Conservation (phyloP, 345 rosid genomes). For the Draba incana region DNA sequence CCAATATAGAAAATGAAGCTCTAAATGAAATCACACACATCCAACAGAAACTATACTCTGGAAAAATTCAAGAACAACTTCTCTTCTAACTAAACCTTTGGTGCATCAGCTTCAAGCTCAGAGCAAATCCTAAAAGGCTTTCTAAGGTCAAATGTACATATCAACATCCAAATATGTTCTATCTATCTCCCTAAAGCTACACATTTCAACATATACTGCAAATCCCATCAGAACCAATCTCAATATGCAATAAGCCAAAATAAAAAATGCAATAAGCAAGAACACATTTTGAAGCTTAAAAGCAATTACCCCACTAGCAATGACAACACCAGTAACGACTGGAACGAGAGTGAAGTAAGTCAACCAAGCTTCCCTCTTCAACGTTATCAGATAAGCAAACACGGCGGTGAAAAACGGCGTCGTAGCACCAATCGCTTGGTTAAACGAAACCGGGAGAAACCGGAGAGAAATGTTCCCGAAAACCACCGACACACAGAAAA, state of each 20-base stretch:
- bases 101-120: not conserved
- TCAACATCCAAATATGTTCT: not conserved
- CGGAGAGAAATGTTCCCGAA: slow-evolving; percentile 63
- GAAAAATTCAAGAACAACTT: slow-evolving; percentile 1
- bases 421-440: slow-evolving; percentile 73
- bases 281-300: not conserved
- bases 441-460: slow-evolving; percentile 73
- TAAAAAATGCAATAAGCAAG: slow-evolving; percentile 11
- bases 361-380: slow-evolving; percentile 67
- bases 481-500: slow-evolving; percentile 72
- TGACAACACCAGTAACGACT: slow-evolving; percentile 72
- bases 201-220: not conserved
- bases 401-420: slow-evolving; percentile 76
- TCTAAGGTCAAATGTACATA: not conserved
- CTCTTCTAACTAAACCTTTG: not conserved
- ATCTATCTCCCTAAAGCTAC: slow-evolving; percentile 21
- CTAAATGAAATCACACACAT: not conserved
- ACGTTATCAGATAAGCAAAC: slow-evolving; percentile 59
- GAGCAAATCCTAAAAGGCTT: not conserved
- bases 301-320: slow-evolving; percentile 65
- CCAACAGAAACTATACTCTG: slow-evolving; percentile 9
- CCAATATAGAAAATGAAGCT: not conserved
- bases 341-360: slow-evolving; percentile 61
- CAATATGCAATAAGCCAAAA: not conserved
- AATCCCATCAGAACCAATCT: slow-evolving; percentile 6